These are phyloP conservation scores for Xylogone sp. DNA, from an alignment of 2,329 filamentous ascomycete genomes.

Conservation along the genomic window DNA sequence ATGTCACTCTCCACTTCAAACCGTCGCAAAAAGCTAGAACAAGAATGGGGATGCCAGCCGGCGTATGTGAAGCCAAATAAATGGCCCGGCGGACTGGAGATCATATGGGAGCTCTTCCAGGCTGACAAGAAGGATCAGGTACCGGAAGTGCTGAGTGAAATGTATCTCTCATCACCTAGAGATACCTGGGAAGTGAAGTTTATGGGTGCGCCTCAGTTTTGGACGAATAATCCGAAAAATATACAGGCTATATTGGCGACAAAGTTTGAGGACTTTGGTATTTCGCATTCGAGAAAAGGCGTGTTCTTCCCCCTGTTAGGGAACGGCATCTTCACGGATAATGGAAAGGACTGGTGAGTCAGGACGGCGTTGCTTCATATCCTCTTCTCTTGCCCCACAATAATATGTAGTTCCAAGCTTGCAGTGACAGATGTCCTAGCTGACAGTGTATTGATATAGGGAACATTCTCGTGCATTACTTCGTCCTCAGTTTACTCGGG, in stretches of 20 bases:
- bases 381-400: too few species aligned
- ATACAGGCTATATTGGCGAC: conserved; percentile 50
- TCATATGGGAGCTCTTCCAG: neutral
- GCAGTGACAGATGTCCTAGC: neutral
- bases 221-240: conserved; percentile 41
- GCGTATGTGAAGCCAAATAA: neutral
- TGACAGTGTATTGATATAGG: neutral
- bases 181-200: conserved; percentile 5
- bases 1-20: neutral
- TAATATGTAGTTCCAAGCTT: too few species aligned
- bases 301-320: conserved; percentile 45
- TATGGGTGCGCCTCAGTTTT: neutral
- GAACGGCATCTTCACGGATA: conserved; percentile 50
- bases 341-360: conserved; percentile 43
- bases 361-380: too few species aligned
- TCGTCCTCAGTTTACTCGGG: conserved; percentile 36
- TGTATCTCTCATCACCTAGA: neutral
- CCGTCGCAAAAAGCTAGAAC: neutral
- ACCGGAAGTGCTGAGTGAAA: neutral
- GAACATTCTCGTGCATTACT: conserved; percentile 34
- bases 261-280: conserved; percentile 49
- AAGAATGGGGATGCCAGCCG: neutral
- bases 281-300: conserved; percentile 38
- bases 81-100: neutral
- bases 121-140: neutral